Percentiles rank a stretch among this genome's conserved stretches.
Evolutionary conservation across 2,329 filamentous ascomycete species (phyloP).

Genomic region (Sphaerostilbella broomeana): DNA sequence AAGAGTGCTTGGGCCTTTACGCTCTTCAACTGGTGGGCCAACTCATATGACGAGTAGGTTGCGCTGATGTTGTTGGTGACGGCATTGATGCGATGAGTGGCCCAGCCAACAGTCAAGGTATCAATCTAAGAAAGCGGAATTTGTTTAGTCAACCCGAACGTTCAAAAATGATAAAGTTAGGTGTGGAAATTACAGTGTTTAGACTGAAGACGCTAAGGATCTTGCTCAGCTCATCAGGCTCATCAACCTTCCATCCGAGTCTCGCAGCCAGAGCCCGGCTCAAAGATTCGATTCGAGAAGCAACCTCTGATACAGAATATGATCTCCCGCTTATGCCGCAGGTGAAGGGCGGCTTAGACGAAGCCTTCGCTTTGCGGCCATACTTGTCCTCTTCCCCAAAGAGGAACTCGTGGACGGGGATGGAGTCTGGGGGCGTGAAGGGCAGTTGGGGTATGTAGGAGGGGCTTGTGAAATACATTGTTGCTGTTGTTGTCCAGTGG

Average conservation of each 20-base stretch:
- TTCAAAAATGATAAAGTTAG: background rate
- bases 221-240: slow-evolving; percentile 71
- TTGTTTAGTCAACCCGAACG: slow-evolving; percentile 10
- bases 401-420: slow-evolving; percentile 65
- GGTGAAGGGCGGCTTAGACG: slow-evolving; percentile 61
- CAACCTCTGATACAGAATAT: slow-evolving; percentile 55
- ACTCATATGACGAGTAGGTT: slow-evolving; percentile 58
- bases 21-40: slow-evolving; percentile 60
- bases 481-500: too few species aligned
- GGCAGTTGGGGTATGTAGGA: slow-evolving; percentile 14
- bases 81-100: slow-evolving; percentile 59
- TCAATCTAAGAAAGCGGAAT: too few species aligned
- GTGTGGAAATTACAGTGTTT: slow-evolving; percentile 47
- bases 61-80: slow-evolving; percentile 65
- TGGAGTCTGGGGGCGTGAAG: slow-evolving; percentile 46
- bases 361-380: slow-evolving; percentile 53
- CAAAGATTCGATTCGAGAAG: slow-evolving; percentile 56
- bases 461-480: slow-evolving; percentile 16
- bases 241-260: slow-evolving; percentile 62
- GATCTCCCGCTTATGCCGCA: slow-evolving; percentile 62
- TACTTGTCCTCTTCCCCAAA: slow-evolving; percentile 52
- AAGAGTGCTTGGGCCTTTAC: slow-evolving; percentile 61
- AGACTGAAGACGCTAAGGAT: slow-evolving; percentile 64
- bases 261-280: slow-evolving; percentile 53
- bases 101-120: slow-evolving; percentile 46